phyloP scores from a whole-genome alignment of 1,284 basidiomycete genomes.

The Ceratobasidium sp. region DNA sequence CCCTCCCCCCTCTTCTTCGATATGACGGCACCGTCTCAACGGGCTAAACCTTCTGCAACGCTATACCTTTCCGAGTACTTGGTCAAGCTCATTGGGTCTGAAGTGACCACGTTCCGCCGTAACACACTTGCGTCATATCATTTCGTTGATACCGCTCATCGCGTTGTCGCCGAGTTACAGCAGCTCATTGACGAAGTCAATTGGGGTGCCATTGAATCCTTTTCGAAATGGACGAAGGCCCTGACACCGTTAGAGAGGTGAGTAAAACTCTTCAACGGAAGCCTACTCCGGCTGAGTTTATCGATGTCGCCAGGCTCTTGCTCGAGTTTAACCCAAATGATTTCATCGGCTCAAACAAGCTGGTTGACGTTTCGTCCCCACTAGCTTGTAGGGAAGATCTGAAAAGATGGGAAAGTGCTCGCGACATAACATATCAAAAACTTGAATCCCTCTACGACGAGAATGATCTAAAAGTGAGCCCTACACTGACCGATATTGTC shows the following conservation, averaged over 20 bases:
- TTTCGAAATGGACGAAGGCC: constrained; percentile 1
- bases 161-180: background rate
- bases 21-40: too few species aligned
- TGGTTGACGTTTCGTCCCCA: background rate
- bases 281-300: background rate
- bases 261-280: background rate
- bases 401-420: background rate
- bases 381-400: background rate
- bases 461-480: too few species aligned
- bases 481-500: too few species aligned
- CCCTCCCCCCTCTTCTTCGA: too few species aligned
- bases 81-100: background rate
- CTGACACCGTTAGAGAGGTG: background rate
- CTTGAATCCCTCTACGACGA: background rate
- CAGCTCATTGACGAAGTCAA: background rate
- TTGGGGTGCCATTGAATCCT: background rate
- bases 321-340: background rate
- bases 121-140: background rate
- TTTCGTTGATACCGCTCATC: constrained; percentile 3
- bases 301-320: background rate
- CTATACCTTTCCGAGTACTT: background rate
- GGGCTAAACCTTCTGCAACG: too few species aligned
- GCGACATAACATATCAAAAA: background rate
- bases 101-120: constrained; percentile 3
- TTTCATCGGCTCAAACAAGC: background rate